Percentiles rank a stretch among this genome's conserved stretches.
Evolutionary conservation across 208 protist genomes (phyloP).

Genomic region (Trypanosoma melophagium): DNA sequence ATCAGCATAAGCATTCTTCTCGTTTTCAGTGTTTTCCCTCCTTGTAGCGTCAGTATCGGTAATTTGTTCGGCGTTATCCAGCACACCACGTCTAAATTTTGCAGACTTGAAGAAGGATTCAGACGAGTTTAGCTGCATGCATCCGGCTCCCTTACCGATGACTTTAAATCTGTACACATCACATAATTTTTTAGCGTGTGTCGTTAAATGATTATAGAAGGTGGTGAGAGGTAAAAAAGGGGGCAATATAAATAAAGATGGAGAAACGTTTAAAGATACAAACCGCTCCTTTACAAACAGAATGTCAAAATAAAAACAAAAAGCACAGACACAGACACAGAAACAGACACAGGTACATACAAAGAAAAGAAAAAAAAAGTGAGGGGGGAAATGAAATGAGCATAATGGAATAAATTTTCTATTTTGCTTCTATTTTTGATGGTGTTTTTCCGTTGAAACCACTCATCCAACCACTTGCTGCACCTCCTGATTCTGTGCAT

Average conservation of each 20-base stretch:
- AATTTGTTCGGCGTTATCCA: background rate
- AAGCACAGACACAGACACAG: background rate
- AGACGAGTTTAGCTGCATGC: background rate
- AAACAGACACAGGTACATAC: background rate
- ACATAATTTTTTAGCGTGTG: too few relatives aligned
- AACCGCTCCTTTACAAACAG: background rate
- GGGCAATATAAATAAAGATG: too few relatives aligned
- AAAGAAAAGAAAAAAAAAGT: slow-evolving; percentile 21
- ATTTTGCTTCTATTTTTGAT: background rate
- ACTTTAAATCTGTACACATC: background rate
- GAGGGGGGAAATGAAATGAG: background rate
- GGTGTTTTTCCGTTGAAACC: background rate
- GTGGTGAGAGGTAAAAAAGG: too few relatives aligned
- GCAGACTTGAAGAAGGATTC: slow-evolving; percentile 15
- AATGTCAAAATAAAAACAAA: background rate
- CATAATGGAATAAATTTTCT: too few relatives aligned
- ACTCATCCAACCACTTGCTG: background rate
- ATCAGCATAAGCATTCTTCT: background rate
- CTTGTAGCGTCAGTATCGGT: background rate
- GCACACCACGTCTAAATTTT: slow-evolving; percentile 18
- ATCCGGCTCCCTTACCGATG: background rate
- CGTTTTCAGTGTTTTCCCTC: background rate
- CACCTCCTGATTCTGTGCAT: background rate
- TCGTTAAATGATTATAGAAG: too few relatives aligned
- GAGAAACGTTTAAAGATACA: too few relatives aligned